Conservation (phyloP, 83 land plant species). For the Picea abies region DNA sequence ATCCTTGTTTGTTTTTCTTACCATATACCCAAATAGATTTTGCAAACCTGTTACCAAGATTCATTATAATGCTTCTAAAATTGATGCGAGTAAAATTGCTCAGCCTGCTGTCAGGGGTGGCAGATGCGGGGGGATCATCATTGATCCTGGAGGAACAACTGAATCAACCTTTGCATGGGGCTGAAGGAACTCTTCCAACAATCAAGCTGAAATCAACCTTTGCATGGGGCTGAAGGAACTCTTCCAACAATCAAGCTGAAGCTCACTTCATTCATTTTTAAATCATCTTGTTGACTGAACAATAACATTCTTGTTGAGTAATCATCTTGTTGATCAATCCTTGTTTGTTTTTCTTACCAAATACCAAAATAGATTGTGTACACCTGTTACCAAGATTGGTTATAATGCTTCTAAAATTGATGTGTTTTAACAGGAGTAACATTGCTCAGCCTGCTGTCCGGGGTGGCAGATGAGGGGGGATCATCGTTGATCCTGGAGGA, state of each 20-base stretch:
- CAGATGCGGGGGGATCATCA: no score
- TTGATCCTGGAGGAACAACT: no score
- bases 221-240: no score
- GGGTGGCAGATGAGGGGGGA: no score
- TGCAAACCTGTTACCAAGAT: neutral
- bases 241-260: no score
- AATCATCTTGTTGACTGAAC: neutral
- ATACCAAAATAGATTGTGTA: neutral
- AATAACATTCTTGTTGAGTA: neutral
- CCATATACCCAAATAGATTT: neutral
- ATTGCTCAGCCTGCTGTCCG: neutral
- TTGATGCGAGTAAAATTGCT: neutral
- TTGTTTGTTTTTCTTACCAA: neutral
- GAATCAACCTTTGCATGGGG: no score
- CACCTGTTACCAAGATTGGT: neutral
- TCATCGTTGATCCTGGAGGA: no score
- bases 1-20: neutral
- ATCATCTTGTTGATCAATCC: neutral
- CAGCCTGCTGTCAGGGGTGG: neutral
- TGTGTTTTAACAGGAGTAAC: neutral
- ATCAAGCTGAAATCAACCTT: no score
- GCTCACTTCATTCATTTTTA: neutral
- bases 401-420: neutral
- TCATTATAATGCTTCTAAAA: neutral
- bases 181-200: no score